Evolutionary conservation across 2,329 filamentous ascomycete genomes (phyloP).

Genomic region (Neonectria neomacrospora): DNA sequence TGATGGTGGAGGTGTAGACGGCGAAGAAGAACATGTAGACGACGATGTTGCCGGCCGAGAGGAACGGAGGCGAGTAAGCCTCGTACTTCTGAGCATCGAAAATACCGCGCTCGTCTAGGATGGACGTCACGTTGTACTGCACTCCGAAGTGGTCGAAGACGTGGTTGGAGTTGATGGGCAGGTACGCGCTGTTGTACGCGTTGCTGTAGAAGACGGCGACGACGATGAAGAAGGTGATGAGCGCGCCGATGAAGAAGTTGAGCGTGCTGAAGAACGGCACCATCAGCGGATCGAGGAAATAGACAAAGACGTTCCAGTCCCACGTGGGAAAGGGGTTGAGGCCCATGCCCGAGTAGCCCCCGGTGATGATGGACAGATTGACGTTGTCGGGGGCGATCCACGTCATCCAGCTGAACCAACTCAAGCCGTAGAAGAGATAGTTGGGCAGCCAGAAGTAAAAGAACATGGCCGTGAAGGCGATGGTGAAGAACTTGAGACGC

Average conservation of each 20-base stretch:
- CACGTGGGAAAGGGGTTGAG: conserved; percentile 55
- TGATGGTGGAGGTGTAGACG: conserved; percentile 53
- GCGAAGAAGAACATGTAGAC: conserved; percentile 56
- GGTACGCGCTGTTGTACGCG: conserved; percentile 50
- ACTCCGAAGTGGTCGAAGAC: conserved; percentile 53
- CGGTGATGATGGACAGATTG: conserved; percentile 51
- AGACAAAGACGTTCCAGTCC: conserved; percentile 55
- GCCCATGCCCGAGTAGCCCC: conserved; percentile 52
- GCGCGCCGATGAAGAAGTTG: conserved; percentile 48
- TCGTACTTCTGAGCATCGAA: conserved; percentile 53
- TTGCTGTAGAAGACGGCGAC: conserved; percentile 49
- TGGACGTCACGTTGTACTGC: conserved; percentile 52
- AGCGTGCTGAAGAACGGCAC: conserved; percentile 52
- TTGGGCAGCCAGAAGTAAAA: conserved; percentile 66
- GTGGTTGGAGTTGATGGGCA: conserved; percentile 55
- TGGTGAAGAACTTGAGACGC: conserved; percentile 59
- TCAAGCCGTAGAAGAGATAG: conserved; percentile 60
- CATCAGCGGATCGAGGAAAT: conserved; percentile 51
- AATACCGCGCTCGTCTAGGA: conserved; percentile 49
- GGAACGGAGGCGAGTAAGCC: conserved; percentile 55
- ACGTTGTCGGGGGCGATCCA: conserved; percentile 62
- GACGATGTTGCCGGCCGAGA: conserved; percentile 50
- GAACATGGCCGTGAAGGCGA: conserved; percentile 59
- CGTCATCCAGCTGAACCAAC: conserved; percentile 62
- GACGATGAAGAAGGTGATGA: conserved; percentile 45